phyloP scores from a whole-genome alignment of 768 basidiomycete species.

The Suillus bovinus region DNA sequence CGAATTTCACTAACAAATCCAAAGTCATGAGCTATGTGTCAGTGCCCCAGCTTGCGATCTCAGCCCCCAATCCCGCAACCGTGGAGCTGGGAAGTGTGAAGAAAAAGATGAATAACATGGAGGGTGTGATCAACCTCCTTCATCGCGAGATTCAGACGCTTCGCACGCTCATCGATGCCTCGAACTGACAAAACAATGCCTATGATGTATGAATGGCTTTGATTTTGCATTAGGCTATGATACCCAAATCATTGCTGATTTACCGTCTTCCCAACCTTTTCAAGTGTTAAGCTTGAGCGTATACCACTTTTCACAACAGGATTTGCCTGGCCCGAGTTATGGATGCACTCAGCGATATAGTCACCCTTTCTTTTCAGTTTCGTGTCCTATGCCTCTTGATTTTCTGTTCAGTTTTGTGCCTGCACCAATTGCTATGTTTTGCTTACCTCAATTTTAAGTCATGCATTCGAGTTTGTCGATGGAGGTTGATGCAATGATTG shows the following conservation, averaged over 20 bases:
- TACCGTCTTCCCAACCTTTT: neutral
- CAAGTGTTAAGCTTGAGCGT: neutral
- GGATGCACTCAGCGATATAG: neutral
- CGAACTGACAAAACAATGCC: neutral
- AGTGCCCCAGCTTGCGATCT: neutral
- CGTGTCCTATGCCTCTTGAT: neutral
- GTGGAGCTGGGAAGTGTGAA: neutral
- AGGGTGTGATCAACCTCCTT: neutral
- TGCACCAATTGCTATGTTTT: neutral
- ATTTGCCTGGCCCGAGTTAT: neutral
- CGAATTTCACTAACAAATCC: neutral
- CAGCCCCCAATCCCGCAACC: neutral
- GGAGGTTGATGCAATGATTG: too few species aligned
- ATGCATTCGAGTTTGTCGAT: too few species aligned
- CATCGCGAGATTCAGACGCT: neutral
- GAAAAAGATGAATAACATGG: neutral
- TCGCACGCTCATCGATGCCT: neutral
- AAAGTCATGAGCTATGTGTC: slow-evolving; percentile 5
- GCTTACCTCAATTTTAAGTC: neutral
- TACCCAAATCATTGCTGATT: neutral
- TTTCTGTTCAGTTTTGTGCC: neutral
- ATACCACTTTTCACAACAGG: neutral
- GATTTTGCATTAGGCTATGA: neutral
- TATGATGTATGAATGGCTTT: neutral
- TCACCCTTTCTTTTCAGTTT: neutral